Conservation (phyloP, 805 yeast genomes). For the Ogataea paradorogensis region DNA sequence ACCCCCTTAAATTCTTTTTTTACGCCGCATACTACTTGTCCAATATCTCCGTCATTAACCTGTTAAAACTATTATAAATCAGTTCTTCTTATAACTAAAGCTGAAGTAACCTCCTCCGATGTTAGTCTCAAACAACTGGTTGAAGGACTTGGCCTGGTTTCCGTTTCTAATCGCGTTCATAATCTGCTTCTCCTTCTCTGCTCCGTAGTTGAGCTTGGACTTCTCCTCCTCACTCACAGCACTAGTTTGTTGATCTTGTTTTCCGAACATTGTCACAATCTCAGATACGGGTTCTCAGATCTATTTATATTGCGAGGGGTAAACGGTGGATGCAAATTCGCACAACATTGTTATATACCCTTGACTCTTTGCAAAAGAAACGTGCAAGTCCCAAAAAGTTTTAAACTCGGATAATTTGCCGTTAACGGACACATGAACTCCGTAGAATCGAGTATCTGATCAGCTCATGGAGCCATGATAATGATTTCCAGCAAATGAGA, state of each 20-base stretch:
- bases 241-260: constrained; percentile 29
- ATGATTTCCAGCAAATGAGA: too few species aligned
- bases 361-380: constrained; percentile 2
- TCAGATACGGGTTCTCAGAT: neutral
- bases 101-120: constrained; percentile 33
- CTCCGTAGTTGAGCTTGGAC: constrained; percentile 35
- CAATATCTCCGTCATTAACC: neutral
- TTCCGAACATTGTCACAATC: constrained; percentile 26
- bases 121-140: constrained; percentile 28
- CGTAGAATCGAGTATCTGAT: neutral
- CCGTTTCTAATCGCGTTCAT: constrained; percentile 36
- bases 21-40: neutral
- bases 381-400: neutral
- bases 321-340: neutral
- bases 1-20: neutral
- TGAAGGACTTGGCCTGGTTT: constrained; percentile 25
- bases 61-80: neutral
- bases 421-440: neutral
- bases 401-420: neutral
- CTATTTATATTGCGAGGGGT: neutral
- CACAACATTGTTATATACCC: neutral
- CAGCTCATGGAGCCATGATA: too few species aligned
- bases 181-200: constrained; percentile 39
- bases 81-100: constrained; percentile 28
- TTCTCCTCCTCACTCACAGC: constrained; percentile 33